Base-by-base conservation (phyloP, 495 filamentous ascomycete genomes). In the Xylaria curta region DNA sequence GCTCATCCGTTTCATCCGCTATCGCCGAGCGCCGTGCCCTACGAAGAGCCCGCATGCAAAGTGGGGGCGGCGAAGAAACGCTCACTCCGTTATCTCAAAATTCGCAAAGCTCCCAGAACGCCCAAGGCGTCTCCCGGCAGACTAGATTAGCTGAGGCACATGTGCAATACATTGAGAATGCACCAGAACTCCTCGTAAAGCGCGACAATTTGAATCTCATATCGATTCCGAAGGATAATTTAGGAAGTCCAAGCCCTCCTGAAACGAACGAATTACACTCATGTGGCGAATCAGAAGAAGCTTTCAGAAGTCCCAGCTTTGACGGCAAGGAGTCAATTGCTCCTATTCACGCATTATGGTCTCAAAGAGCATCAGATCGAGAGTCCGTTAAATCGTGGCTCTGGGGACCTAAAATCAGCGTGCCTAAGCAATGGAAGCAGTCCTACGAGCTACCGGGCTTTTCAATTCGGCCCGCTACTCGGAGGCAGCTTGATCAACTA, bases 231-330 rank as follows among this genome's bases (percentile, higher is more conserved):
- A 81, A 81, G 68, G 66, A 77, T 74, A n/a, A 78, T 78, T 68
- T 87, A 0, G 83, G 84, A 28, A 88, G 83, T 68, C 84, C 85
- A 7, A 88, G 83, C 59, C 86, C 85, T 53, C 85, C 85, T 0
- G 82, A 85, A 47, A 84, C 82, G 7, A 78, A 82, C 24, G 75
- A 78, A 47, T 82, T 83, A 3, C n/a, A 58, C n/a, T 59, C 36
- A 24, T 3, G 38, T 49, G 33, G 3, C 19, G 66, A 69, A 38
- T 10, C 38, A 15, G n/a, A 67, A 66, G 13, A 44, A 61, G 26
- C 64, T 46, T 13, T 2, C 68, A 60, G 63, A 66, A 24, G 40
- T n/a, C 17, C 21, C 38, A n/a, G 54, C 33, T 21, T n/a, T 72
- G 5, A 66, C 31, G 33, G 13, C 64, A 10, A 67, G 10, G 28